Percentiles rank a stretch among this genome's conserved stretches.
Evolutionary conservation across 2,329 filamentous ascomycete species (phyloP).

Genomic region (Orbilia oligospora): DNA sequence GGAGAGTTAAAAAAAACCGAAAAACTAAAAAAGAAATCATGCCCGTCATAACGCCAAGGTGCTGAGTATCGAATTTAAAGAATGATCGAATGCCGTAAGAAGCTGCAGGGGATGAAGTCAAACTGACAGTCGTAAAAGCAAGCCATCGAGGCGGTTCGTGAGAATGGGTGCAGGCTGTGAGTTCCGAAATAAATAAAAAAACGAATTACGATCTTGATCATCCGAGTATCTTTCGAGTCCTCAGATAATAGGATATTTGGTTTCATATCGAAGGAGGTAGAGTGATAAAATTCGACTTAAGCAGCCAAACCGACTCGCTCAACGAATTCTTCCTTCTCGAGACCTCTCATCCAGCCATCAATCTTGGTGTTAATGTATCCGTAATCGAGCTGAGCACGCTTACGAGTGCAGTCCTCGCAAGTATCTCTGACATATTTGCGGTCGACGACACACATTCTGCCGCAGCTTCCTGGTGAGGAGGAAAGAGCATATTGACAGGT

Average conservation of each 20-base stretch:
- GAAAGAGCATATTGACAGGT: slow-evolving; percentile 58
- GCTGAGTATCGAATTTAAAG: slow-evolving; percentile 27
- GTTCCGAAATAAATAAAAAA: neutral
- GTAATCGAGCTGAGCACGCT: slow-evolving; percentile 52
- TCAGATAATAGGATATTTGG: neutral
- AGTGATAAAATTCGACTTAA: neutral
- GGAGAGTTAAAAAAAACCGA: neutral
- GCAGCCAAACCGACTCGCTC: slow-evolving; percentile 49
- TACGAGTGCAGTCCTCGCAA: slow-evolving; percentile 55
- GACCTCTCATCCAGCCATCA: slow-evolving; percentile 52
- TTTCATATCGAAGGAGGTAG: neutral
- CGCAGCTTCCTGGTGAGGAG: slow-evolving; percentile 55
- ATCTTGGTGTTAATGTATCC: slow-evolving; percentile 53
- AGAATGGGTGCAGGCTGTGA: neutral
- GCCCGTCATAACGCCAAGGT: slow-evolving; percentile 49
- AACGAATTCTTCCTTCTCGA: slow-evolving; percentile 45
- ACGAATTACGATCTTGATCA: neutral
- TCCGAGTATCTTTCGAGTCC: neutral
- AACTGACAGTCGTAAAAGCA: neutral
- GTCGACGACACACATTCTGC: slow-evolving; percentile 51
- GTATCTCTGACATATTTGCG: slow-evolving; percentile 58
- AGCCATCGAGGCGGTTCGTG: neutral
- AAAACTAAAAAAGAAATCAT: neutral
- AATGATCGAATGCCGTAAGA: slow-evolving; percentile 23
- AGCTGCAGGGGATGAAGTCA: neutral